Evolutionary conservation across 306 rosid genomes (phyloP), one percentile per base, ranked within the genome.

Genomic region (Cajanus cajan): DNA sequence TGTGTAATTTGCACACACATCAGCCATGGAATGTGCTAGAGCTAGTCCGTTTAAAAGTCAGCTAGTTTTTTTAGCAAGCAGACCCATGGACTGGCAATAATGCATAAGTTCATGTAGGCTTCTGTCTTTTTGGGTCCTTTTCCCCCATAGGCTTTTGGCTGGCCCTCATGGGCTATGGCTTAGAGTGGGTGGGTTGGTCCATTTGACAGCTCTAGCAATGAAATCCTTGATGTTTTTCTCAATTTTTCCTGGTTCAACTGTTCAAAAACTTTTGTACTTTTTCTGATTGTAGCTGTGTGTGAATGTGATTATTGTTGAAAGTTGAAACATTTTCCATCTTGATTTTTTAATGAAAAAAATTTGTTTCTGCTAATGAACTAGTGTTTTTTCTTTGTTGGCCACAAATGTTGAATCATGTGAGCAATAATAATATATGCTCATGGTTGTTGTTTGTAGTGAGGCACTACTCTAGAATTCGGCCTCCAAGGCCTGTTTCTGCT

Each of bases 401-500:
- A 64, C 45, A 82, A 54, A 76, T 86, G 85, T 73, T 65, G 69
- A 68, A 57, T 64, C 52, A 21, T 61, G 82, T 68, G 71, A 59
- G 39, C 44, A 74, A 28, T n/a, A 54, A 59, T 7, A 78, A 25
- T 54, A 24, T 70, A 71, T 31, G 82, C 61, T 62, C 75, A 36
- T 12, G 75, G 78, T 54, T 78, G 8, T 45, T 63, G 39, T 44
- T 33, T 18, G 52, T 57, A 33, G 84, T 31, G 67, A 81, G 89
- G 43, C 48, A 71, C 66, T 92, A 82, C 82, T 92, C 96, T 8
- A 86, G 91, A 78, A 70, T 87, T 78, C 84, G 69, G 34, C 92
- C 93, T 28, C 97, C 97, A 3, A 83, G 65, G n/a, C 87, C 97
- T 1, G 86, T 86, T 3, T 54, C 73, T 21, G 95, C 78, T 40